Conservation (phyloP, 164 flowering plant genomes). For the Annona cherimola region DNA sequence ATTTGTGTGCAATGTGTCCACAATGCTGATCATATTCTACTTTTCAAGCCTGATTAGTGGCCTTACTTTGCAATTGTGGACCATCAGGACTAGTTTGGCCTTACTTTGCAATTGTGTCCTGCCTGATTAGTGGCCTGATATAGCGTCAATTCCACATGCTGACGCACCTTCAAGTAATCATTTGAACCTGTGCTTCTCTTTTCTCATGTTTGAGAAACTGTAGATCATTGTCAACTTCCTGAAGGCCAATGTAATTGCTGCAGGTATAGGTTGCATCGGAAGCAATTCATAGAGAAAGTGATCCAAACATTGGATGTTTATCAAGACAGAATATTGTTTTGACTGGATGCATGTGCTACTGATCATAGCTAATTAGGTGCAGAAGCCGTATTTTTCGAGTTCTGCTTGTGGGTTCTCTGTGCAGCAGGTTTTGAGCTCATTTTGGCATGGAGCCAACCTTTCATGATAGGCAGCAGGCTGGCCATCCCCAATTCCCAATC, state of each 20-base stretch:
- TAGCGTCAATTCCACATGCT: not conserved
- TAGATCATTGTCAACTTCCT: not conserved
- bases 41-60: not conserved
- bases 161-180: not conserved
- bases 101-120: not conserved
- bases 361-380: too few relatives aligned
- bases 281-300: conserved; percentile 57
- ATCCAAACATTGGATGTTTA: conserved; percentile 68
- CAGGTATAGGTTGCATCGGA: conserved; percentile 83
- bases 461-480: too few relatives aligned
- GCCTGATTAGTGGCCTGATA: not conserved
- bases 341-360: conserved; percentile 3
- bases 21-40: not conserved
- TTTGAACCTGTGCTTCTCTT: not conserved
- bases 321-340: conserved; percentile 70
- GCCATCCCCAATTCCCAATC: too few relatives aligned
- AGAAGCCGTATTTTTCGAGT: too few relatives aligned
- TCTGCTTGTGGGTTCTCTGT: too few relatives aligned
- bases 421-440: too few relatives aligned
- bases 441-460: too few relatives aligned
- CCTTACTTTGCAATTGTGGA: not conserved
- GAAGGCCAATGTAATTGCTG: conserved; percentile 2
- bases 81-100: not conserved
- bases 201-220: not conserved
- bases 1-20: not conserved